A percentile compares a stretch with the other conserved stretches of the same genome.
Conservation (phyloP, 2,329 filamentous ascomycete genomes). For the Fusarium luffae region DNA sequence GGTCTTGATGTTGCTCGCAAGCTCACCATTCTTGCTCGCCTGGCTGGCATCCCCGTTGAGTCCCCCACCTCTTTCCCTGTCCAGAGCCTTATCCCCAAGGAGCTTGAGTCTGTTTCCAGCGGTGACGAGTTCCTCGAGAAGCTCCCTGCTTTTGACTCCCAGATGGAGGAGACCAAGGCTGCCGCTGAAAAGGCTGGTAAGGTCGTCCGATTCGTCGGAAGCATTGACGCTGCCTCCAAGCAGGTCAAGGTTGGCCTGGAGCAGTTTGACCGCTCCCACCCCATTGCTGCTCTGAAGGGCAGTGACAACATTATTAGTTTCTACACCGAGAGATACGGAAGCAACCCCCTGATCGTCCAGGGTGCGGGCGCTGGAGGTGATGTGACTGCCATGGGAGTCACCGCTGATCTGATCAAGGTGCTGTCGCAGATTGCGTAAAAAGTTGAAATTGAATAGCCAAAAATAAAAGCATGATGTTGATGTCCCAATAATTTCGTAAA, state of each 20-base stretch:
- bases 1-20: conserved; percentile 94
- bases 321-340: conserved; percentile 94
- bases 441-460: conserved; percentile 28
- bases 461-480: conserved; percentile 34
- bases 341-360: conserved; percentile 92
- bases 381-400: conserved; percentile 97
- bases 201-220: conserved; percentile 93
- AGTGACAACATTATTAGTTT: conserved; percentile 99
- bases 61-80: conserved; percentile 92
- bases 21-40: conserved; percentile 89
- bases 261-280: conserved; percentile 86
- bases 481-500: not conserved
- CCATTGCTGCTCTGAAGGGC: conserved; percentile 93
- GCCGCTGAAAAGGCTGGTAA: conserved; percentile 88
- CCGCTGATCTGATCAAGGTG: conserved; percentile 92
- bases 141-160: conserved; percentile 83
- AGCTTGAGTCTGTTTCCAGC: conserved; percentile 79
- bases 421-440: conserved; percentile 72
- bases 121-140: conserved; percentile 88
- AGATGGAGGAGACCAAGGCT: conserved; percentile 90
- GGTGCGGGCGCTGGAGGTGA: conserved; percentile 94
- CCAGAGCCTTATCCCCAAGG: conserved; percentile 89
- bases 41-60: conserved; percentile 84
- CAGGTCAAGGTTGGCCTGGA: conserved; percentile 92
- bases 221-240: conserved; percentile 84